These are phyloP conservation scores for Russula virescens DNA, from an alignment of 768 basidiomycete species.

Conservation along the genomic window DNA sequence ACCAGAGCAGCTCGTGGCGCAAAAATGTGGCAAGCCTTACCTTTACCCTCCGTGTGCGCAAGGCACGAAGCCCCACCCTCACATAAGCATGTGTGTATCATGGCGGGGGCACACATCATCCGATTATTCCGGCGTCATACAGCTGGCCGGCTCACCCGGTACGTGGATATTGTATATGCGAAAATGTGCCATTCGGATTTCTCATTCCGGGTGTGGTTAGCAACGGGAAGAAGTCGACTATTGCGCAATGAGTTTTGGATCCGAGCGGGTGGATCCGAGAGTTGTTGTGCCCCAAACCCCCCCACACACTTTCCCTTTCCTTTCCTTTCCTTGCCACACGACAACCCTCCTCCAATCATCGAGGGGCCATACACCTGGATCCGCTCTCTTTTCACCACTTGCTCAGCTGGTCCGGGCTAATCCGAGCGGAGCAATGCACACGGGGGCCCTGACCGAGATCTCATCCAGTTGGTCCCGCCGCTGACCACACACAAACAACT, in stretches of 20 bases:
- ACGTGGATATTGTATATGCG: no score
- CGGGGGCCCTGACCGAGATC: conserved; percentile 3
- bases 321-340: no score
- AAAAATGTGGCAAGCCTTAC: neutral
- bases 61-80: no score
- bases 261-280: neutral
- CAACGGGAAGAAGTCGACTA: neutral
- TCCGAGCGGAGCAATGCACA: neutral
- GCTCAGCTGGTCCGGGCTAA: neutral
- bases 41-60: neutral
- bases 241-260: neutral
- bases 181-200: no score
- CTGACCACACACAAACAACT: neutral
- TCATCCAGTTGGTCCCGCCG: neutral
- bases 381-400: neutral
- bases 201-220: neutral
- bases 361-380: neutral
- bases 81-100: no score
- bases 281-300: neutral
- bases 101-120: no score
- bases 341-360: neutral
- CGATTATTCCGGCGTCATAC: neutral
- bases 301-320: neutral
- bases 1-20: neutral
- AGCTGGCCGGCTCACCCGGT: neutral